phyloP scores from a whole-genome alignment of 2,329 filamentous ascomycete species.

The Ophiostoma perfectum region DNA sequence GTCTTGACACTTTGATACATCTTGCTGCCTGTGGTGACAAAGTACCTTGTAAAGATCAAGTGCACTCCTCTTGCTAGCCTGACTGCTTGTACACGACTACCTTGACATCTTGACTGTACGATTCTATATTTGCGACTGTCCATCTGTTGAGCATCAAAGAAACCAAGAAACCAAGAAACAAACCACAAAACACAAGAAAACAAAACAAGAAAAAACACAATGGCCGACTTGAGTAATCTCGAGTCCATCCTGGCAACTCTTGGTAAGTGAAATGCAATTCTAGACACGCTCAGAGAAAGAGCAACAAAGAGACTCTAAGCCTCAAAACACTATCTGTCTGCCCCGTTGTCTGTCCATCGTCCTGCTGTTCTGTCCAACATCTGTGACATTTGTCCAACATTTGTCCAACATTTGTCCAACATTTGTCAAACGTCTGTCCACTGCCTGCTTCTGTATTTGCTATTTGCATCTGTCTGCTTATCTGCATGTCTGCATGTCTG shows the following conservation, averaged over 20 bases:
- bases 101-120: neutral
- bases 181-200: neutral
- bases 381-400: neutral
- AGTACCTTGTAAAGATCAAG: neutral
- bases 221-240: constrained; percentile 27
- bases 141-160: neutral
- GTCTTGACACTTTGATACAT: neutral
- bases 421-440: neutral
- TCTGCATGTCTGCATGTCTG: neutral
- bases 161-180: neutral
- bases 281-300: neutral
- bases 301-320: neutral
- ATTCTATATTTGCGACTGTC: neutral
- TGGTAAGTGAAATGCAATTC: constrained; percentile 25
- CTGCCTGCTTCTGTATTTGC: neutral
- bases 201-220: neutral
- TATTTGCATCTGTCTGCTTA: neutral
- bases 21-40: neutral
- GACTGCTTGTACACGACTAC: neutral
- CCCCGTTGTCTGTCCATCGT: too few relatives aligned
- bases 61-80: neutral
- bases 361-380: neutral
- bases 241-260: constrained; percentile 30
- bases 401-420: neutral
- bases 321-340: too few relatives aligned